Base-by-base conservation (phyloP, 1,139 yeast genomes). In the Pichia sp. region DNA sequence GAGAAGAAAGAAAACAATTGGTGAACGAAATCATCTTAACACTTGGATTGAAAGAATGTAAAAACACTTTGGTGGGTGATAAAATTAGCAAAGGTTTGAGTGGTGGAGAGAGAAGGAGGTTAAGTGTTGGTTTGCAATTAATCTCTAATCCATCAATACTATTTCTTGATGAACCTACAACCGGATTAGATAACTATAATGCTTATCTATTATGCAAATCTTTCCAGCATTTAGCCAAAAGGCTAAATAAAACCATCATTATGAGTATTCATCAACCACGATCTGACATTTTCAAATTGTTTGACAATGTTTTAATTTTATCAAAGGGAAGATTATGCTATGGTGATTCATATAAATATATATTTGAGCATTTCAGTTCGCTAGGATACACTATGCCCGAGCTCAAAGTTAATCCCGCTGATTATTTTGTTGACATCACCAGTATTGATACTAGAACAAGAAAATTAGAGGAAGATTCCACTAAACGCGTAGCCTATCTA, bases 131-230 rank as follows among this genome's bases (percentile, higher is more conserved):
- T 0, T 79, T 85, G 26, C 95, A 86, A 59, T 65, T 87, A 54
- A 66, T 87, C 33, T 75, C 85, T 2, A 81, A 79, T 51, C 95
- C 95, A 0, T 79, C 90, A 0, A 66, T 86, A 2, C 64, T 87
- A 50, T 85, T 86, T 55, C 65, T 87, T 40, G 96, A 87, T 60
- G 95, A 87, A 56, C 95, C 95, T 2, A 87, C 95, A 0, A 85
- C 95, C 0, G 95, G 95, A 0, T 66, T 87, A 33, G 95, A 87
- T 60, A 82, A 95, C 3, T 78, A 80, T 45, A 79, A 88, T 9
- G 88, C 95, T 0, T 76, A 71, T 52, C 67, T 79, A 49, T 66
- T 86, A 40, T 75, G 85, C n/a, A 69, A 73, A 46, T 77, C 85
- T 0, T 69, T 87, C 49, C 75, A 77, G 52, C 72, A 75, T 50